phyloP scores from a whole-genome alignment of 805 yeast genomes.

The Lipomyces lipofer region DNA sequence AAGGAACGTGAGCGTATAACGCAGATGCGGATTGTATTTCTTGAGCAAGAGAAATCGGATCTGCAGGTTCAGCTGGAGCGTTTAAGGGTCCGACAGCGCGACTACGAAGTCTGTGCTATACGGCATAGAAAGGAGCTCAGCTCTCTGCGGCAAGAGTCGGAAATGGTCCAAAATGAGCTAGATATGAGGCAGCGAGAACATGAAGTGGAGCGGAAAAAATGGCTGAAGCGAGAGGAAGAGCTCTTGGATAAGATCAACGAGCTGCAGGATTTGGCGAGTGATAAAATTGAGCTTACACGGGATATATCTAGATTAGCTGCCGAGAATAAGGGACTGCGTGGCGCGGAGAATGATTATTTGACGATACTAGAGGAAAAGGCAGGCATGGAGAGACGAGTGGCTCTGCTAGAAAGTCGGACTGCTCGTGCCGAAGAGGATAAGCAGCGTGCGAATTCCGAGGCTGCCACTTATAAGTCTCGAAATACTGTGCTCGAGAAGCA shows the following conservation, averaged over 20 bases:
- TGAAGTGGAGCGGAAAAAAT: too few relatives aligned
- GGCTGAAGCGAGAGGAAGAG: too few relatives aligned
- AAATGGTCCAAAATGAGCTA: too few relatives aligned
- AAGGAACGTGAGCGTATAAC: conserved; percentile 1
- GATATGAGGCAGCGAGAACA: too few relatives aligned
- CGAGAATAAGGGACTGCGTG: background rate
- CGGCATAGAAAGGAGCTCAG: too few relatives aligned
- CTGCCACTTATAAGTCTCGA: background rate
- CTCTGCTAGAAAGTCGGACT: conserved; percentile 6
- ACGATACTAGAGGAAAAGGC: background rate
- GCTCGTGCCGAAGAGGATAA: background rate
- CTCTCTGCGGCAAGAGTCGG: too few relatives aligned
- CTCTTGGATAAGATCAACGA: too few relatives aligned
- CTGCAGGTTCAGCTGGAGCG: too few relatives aligned
- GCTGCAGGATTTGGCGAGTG: background rate
- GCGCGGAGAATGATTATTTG: conserved; percentile 3
- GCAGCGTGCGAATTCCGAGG: background rate
- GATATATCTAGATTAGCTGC: background rate
- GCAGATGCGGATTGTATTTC: background rate
- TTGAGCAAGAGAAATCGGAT: conserved; percentile 1
- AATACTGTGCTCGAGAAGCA: conserved; percentile 10
- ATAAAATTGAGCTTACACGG: background rate
- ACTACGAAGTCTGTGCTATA: too few relatives aligned
- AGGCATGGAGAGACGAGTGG: background rate
- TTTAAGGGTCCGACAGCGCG: too few relatives aligned